phyloP scores from a whole-genome alignment of 179 eudicot genomes.

The Spinacia oleracea region DNA sequence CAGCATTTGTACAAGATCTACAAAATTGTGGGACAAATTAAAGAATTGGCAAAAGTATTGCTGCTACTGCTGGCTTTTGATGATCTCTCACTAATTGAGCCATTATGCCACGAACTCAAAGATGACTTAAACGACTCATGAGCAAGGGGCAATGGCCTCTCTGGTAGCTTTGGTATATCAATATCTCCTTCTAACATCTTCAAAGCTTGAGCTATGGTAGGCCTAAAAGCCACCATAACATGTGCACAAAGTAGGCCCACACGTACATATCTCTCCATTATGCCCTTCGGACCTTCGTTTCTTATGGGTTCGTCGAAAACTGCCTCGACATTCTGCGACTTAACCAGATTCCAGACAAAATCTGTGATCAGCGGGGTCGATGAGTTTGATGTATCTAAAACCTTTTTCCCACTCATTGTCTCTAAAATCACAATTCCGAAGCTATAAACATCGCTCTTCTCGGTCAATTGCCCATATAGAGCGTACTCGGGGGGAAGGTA shows the following conservation, averaged over 20 bases:
- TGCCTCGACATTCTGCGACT: slow-evolving; percentile 36
- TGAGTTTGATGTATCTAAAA: slow-evolving; percentile 38
- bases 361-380: slow-evolving; percentile 52
- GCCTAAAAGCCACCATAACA: slow-evolving; percentile 70
- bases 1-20: background rate
- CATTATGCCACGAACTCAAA: slow-evolving; percentile 24
- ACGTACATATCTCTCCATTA: slow-evolving; percentile 63
- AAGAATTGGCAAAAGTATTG: background rate
- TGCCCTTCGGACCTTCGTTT: slow-evolving; percentile 45
- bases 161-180: slow-evolving; percentile 53
- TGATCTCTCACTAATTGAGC: slow-evolving; percentile 28
- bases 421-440: slow-evolving; percentile 63
- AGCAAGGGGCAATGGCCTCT: slow-evolving; percentile 53
- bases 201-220: slow-evolving; percentile 60
- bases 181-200: slow-evolving; percentile 74
- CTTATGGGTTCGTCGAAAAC: slow-evolving; percentile 40
- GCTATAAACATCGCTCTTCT: slow-evolving; percentile 68
- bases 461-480: slow-evolving; percentile 62
- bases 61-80: slow-evolving; percentile 17
- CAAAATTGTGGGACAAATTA: background rate
- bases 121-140: slow-evolving; percentile 49
- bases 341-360: slow-evolving; percentile 58
- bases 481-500: slow-evolving; percentile 73
- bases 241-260: slow-evolving; percentile 74
- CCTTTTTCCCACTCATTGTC: slow-evolving; percentile 56